Base-by-base conservation (phyloP, 2,329 filamentous ascomycete species). In the Exophiala mesophila region DNA sequence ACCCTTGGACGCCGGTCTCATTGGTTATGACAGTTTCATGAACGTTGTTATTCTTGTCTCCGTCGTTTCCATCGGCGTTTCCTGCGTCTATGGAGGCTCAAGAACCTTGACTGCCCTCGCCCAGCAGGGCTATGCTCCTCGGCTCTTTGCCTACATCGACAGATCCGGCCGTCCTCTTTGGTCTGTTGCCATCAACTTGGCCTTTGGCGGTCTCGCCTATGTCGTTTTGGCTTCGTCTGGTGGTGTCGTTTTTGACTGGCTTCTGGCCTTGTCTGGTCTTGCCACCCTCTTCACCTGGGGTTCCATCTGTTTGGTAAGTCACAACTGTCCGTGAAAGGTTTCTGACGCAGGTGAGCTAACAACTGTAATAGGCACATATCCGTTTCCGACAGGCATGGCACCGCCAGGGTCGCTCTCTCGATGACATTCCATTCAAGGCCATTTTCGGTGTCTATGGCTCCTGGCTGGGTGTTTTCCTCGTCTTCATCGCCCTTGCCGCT, bases 361-460 rank as follows among this genome's bases (percentile, higher is more conserved):
- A 17, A 12, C 16, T 18, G 6, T 8, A 4, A 6, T 18, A 34
- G 32, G 71, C 78, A 3, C 81, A 85, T 53, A 82, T 85, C 56
- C 77, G 80, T 13, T 41, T 47, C 30, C 44, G 40, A 35, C 10
- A 21, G 5, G 37, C 37, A 10, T 45, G 45, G 37, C 20, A 35
- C 10, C 59, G 67, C 9, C 77, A 82, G 48, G 85, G 84, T 32
- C 83, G 82, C 60, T 73, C 69, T n/a, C 69, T 89, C 24, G 71
- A 80, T 41, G 85, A 94, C 55, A 74, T 97, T 4, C 84, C 89
- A 5, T 96, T 92, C 70, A 72, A 68, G 24, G 86, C 85, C 0
- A 86, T 94, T 59, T 77, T 85, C 3, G 90, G 90, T 47, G 69
- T 92, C 6, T 54, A 76, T 7, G 90, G 89, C 7, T 94, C 87